A percentile compares a stretch with the other conserved stretches of the same genome.
These are phyloP conservation scores for Diaporthe humulicola DNA, from an alignment of 2,329 filamentous ascomycete species.

Conservation along the genomic window DNA sequence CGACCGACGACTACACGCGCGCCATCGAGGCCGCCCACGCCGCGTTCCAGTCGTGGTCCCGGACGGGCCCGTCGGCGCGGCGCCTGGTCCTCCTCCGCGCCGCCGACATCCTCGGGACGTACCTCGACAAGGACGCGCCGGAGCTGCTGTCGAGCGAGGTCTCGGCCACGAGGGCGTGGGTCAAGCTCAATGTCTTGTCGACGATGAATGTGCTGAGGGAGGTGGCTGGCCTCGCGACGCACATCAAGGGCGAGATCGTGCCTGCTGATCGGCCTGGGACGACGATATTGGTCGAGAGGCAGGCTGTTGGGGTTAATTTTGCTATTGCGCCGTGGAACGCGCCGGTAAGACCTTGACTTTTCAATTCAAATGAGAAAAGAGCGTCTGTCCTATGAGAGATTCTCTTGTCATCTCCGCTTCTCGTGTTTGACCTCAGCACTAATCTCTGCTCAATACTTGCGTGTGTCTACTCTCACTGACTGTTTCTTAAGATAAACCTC, in stretches of 20 bases:
- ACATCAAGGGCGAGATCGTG: slow-evolving; percentile 52
- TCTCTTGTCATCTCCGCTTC: too few relatives aligned
- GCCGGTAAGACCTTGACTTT: slow-evolving; percentile 37
- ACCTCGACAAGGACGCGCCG: slow-evolving; percentile 55
- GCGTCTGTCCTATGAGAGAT: too few relatives aligned
- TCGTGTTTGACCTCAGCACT: neutral
- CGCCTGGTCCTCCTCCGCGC: slow-evolving; percentile 74
- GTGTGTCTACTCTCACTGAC: neutral
- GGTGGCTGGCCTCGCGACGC: slow-evolving; percentile 54
- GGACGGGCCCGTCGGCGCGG: slow-evolving; percentile 66
- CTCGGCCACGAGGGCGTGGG: slow-evolving; percentile 47
- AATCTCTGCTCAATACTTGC: neutral
- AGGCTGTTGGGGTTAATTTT: slow-evolving; percentile 77
- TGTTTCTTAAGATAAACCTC: slow-evolving; percentile 41
- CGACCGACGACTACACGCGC: slow-evolving; percentile 64
- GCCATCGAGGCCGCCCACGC: slow-evolving; percentile 63
- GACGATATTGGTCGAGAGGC: slow-evolving; percentile 72
- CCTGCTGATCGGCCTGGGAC: slow-evolving; percentile 60
- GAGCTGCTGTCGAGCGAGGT: slow-evolving; percentile 49
- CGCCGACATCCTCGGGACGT: slow-evolving; percentile 68
- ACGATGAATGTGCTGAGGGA: slow-evolving; percentile 55
- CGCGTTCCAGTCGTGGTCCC: slow-evolving; percentile 74
- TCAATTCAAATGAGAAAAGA: too few relatives aligned
- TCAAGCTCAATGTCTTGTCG: slow-evolving; percentile 52
- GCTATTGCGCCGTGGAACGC: slow-evolving; percentile 78